These are phyloP conservation scores for Fusarium keratoplasticum DNA, from an alignment of 2,329 filamentous ascomycete species.

Conservation along the genomic window DNA sequence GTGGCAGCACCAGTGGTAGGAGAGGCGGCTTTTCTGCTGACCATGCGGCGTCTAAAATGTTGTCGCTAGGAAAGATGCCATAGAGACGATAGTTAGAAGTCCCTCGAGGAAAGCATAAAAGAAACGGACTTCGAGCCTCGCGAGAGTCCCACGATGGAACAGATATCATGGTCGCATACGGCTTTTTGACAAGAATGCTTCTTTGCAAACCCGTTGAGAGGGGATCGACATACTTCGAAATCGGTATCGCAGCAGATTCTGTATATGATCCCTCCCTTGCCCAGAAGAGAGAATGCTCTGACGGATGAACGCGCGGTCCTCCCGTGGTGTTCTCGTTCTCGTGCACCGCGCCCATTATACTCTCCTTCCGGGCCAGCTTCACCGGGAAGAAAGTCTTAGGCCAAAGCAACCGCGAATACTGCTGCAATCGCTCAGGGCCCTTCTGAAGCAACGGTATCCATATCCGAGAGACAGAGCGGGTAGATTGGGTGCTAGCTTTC, in stretches of 20 bases:
- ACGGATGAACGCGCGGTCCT: fast-evolving
- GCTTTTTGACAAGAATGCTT: not conserved
- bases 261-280: not conserved
- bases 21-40: not conserved
- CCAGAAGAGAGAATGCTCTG: not conserved
- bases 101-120: not conserved
- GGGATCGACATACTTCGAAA: not conserved
- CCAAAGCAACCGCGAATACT: not conserved
- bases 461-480: not conserved
- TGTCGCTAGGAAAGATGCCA: not conserved
- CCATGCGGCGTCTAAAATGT: not conserved
- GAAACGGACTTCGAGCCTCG: not conserved
- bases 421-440: not conserved
- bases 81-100: not conserved
- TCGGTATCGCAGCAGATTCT: fast-evolving
- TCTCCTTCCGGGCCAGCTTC: not conserved
- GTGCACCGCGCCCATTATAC: not conserved
- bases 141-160: not conserved
- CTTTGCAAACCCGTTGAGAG: not conserved
- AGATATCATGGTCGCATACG: not conserved
- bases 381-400: not conserved
- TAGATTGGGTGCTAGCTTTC: not conserved
- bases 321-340: fast-evolving
- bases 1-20: not conserved
- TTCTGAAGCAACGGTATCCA: not conserved